Base-by-base conservation (phyloP, 2,329 filamentous ascomycete genomes). In the Xylaria sp. region DNA sequence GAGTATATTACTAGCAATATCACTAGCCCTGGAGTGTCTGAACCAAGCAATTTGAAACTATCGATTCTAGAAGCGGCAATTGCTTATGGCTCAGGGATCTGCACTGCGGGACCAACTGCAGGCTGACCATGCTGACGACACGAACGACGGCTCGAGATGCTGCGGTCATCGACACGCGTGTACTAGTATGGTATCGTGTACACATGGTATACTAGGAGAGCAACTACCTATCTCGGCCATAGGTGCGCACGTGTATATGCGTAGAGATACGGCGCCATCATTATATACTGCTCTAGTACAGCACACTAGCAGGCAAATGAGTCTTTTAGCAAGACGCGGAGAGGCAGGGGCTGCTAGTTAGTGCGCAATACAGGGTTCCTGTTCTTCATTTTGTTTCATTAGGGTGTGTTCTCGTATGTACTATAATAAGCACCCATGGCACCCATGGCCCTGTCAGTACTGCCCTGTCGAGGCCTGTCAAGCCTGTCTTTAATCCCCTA, bases 11-110 rank as follows among this genome's bases (percentile, higher is more conserved):
- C 6, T 46, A 46, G 15, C 2, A 28, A 28, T n/a, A 46, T 46
- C 18, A n/a, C 41, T 15, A 10, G 41, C 28, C 52, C 20, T 31
- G 7, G 8, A 12, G 10, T 87, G 10, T 34, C 51, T 28, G 31
- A 37, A 54, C 44, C 41, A 55, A 23, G n/a, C 39, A 28, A 12
- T 23, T 61, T 52, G 52, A 63, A 56, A 67, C 52, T 34, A 54
- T 59, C 28, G 23, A 37, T 28, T 18, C 23, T 18, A 20, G 41
- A 64, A 23, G 28, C 44, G 28, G 62, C 23, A 52, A 41, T 51
- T 58, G 23, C n/a, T 50, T 34, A 31, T 31, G 34, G 15, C 20
- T 58, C 23, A 20, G 31, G 34, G 41, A 34, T 23, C 46, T 52
- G 20, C 6, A 46, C 34, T 41, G 44, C 23, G 50, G 31, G 58